Percentiles rank a stretch among this genome's conserved stretches.
phyloP scores from a whole-genome alignment of 768 basidiomycete genomes.

The Hypsizygus marmoreus region DNA sequence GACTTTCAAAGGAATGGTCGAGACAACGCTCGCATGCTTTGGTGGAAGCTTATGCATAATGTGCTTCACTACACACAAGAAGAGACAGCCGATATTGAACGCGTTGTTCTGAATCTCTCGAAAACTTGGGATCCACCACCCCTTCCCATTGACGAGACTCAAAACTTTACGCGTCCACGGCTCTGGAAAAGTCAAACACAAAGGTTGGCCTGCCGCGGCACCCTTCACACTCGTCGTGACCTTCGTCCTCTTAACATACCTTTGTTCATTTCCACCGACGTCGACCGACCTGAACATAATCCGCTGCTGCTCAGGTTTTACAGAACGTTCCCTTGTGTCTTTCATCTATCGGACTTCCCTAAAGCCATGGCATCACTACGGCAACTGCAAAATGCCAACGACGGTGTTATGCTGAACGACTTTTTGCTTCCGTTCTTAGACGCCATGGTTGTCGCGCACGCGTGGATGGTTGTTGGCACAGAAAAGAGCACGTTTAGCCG shows the following conservation, averaged over 20 bases:
- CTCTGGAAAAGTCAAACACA: slow-evolving; percentile 3
- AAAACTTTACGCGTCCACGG: not conserved
- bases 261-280: slow-evolving; percentile 70
- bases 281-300: slow-evolving; percentile 37
- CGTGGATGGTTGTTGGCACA: slow-evolving; percentile 63
- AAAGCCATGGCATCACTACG: slow-evolving; percentile 30
- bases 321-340: slow-evolving; percentile 63
- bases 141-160: not conserved
- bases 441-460: slow-evolving; percentile 65
- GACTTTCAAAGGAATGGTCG: slow-evolving; percentile 47
- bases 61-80: slow-evolving; percentile 43
- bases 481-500: slow-evolving; percentile 75
- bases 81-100: slow-evolving; percentile 35
- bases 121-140: not conserved
- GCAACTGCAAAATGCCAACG: slow-evolving; percentile 43
- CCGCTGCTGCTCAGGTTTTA: slow-evolving; percentile 47
- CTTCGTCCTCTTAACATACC: slow-evolving; percentile 51
- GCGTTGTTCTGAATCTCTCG: slow-evolving; percentile 9
- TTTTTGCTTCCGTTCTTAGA: slow-evolving; percentile 69
- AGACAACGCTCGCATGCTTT: slow-evolving; percentile 48
- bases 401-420: slow-evolving; percentile 45
- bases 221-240: slow-evolving; percentile 32
- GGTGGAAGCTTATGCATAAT: slow-evolving; percentile 57
- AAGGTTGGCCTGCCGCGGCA: slow-evolving; percentile 37
- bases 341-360: slow-evolving; percentile 56